Conservation (phyloP, 257 asterid species). For the Plantago major region DNA sequence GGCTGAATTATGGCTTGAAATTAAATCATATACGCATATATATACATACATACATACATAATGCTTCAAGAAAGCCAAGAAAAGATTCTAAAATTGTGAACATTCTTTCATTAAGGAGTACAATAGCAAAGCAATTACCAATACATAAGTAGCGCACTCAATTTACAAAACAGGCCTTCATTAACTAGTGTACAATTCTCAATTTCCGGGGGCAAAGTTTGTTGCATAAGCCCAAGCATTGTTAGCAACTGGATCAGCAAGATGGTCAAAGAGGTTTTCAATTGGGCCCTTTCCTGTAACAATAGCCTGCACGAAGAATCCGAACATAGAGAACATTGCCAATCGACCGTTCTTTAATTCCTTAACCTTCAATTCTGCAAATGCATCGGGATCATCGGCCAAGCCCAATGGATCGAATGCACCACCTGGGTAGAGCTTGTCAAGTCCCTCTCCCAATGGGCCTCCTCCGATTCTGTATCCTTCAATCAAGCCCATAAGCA, state of each 20-base stretch:
- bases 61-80: too few relatives aligned
- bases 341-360: conserved; percentile 68
- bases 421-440: conserved; percentile 84
- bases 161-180: neutral
- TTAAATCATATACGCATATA: too few relatives aligned
- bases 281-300: conserved; percentile 88
- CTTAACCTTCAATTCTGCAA: conserved; percentile 56
- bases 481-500: conserved; percentile 73
- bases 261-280: conserved; percentile 63
- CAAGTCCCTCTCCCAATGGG: conserved; percentile 86
- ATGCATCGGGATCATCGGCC: conserved; percentile 55
- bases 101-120: too few relatives aligned
- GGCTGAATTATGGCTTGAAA: too few relatives aligned
- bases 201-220: conserved; percentile 80
- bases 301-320: conserved; percentile 83
- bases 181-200: neutral
- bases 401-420: conserved; percentile 70
- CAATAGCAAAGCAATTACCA: neutral
- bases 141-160: neutral
- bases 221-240: conserved; percentile 93
- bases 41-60: too few relatives aligned
- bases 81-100: too few relatives aligned
- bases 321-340: conserved; percentile 69
- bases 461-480: conserved; percentile 93
- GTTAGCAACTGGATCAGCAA: conserved; percentile 80